Percentiles rank a stretch among this genome's conserved stretches.
Conservation (phyloP, 495 filamentous ascomycete species). For the Xylaria grammica region DNA sequence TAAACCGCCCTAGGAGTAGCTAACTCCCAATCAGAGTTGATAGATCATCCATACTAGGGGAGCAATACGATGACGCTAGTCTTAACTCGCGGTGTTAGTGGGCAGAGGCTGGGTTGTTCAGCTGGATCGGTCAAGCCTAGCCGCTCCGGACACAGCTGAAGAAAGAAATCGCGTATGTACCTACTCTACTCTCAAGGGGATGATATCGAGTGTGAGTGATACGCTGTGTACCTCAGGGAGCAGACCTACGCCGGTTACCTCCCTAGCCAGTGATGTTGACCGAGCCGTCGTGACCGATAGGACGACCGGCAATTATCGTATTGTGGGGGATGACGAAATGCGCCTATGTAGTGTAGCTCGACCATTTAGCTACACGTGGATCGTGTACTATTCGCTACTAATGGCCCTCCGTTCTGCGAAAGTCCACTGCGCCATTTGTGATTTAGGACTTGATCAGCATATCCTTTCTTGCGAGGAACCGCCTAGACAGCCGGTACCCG, state of each 20-base stretch:
- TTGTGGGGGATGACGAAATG: slow-evolving; percentile 6
- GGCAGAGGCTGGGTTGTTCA: background rate
- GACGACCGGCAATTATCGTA: background rate
- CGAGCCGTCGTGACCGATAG: background rate
- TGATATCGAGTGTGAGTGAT: too few relatives aligned
- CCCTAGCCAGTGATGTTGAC: slow-evolving; percentile 12
- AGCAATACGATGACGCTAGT: background rate
- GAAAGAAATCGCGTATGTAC: too few relatives aligned
- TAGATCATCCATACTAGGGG: too few relatives aligned
- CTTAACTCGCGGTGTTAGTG: background rate
- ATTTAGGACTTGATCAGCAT: background rate
- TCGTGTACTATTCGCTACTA: slow-evolving; percentile 14
- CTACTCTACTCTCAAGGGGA: too few relatives aligned
- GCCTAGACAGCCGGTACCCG: background rate
- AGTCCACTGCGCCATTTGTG: background rate
- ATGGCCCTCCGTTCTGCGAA: background rate
- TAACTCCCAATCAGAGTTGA: background rate
- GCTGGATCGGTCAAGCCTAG: slow-evolving; percentile 6
- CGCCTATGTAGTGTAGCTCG: background rate
- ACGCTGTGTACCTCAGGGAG: too few relatives aligned
- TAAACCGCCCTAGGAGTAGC: too few relatives aligned
- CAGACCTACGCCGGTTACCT: too few relatives aligned
- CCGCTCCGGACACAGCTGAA: slow-evolving; percentile 2
- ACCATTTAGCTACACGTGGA: slow-evolving; percentile 8
- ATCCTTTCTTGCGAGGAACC: background rate